A percentile compares a stretch with the other conserved stretches of the same genome.
phyloP scores from a whole-genome alignment of 1,139 yeast genomes.

The Zygosaccharomyces sapae region DNA sequence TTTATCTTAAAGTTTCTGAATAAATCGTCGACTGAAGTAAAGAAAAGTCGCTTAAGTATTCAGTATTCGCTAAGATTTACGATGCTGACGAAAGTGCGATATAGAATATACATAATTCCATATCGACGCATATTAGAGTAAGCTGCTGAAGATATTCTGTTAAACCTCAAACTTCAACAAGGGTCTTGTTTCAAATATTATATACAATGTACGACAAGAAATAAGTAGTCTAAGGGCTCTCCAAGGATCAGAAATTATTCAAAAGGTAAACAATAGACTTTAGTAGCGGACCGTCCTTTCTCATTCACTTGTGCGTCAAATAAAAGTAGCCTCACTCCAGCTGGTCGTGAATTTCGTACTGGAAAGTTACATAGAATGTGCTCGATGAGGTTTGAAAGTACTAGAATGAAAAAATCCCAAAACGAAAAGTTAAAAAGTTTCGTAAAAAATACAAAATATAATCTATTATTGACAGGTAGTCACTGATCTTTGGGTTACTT shows the following conservation, averaged over 20 bases:
- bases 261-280: too few relatives aligned
- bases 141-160: too few relatives aligned
- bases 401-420: not conserved
- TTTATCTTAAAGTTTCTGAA: not conserved
- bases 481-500: not conserved
- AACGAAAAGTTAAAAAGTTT: not conserved
- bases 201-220: not conserved
- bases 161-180: too few relatives aligned
- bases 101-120: not conserved
- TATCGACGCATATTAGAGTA: too few relatives aligned
- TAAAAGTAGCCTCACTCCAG: not conserved
- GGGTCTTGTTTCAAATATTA: too few relatives aligned
- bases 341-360: not conserved
- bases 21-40: not conserved
- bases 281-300: too few relatives aligned
- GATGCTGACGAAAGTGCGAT: not conserved
- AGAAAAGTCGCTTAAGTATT: not conserved
- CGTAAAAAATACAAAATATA: not conserved
- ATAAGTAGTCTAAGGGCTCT: not conserved
- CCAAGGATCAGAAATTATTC: not conserved
- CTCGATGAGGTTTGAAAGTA: not conserved
- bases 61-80: not conserved
- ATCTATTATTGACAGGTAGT: too few relatives aligned
- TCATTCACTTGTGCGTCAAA: not conserved
- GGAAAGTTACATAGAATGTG: not conserved